Conservation (phyloP, 2,329 filamentous ascomycete species). For the Verticillium dahliae region DNA sequence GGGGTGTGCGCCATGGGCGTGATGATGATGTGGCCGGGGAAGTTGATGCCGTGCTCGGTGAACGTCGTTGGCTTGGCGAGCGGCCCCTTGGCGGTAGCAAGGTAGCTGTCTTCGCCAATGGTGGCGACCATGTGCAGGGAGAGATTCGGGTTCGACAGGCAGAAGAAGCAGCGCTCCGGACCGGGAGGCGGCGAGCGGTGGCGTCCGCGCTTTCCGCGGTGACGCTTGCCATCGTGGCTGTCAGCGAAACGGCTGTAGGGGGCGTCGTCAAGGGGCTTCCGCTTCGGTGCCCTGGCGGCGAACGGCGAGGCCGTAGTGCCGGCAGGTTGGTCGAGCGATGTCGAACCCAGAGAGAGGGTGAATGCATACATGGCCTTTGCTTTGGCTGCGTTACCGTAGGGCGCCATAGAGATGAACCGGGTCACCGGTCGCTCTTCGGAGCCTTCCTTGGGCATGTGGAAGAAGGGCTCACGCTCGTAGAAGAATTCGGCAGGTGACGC, state of each 20-base stretch:
- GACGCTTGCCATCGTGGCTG: constrained; percentile 30
- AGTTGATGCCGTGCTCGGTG: constrained; percentile 54
- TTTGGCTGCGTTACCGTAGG: constrained; percentile 68
- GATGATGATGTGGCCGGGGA: constrained; percentile 84
- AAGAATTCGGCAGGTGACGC: constrained; percentile 59
- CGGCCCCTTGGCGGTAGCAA: constrained; percentile 89
- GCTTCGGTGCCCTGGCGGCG: constrained; percentile 42
- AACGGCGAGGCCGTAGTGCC: constrained; percentile 77
- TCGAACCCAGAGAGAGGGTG: constrained; percentile 58
- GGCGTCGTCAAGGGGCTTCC: constrained; percentile 47
- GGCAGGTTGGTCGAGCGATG: constrained; percentile 52
- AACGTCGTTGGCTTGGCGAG: constrained; percentile 69
- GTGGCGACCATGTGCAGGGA: constrained; percentile 84
- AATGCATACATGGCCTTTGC: constrained; percentile 80
- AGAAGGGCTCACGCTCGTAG: constrained; percentile 90
- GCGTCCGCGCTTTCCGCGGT: constrained; percentile 34
- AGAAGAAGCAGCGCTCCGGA: constrained; percentile 88
- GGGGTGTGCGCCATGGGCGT: constrained; percentile 80
- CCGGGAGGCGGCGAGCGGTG: constrained; percentile 53
- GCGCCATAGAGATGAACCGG: constrained; percentile 83
- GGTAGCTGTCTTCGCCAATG: constrained; percentile 79
- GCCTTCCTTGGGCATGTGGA: constrained; percentile 50
- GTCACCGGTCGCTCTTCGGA: constrained; percentile 57
- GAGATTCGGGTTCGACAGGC: constrained; percentile 77
- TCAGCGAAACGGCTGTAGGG: constrained; percentile 49